Conservation (phyloP, 805 yeast genomes). For the Myxozyma geophila region DNA sequence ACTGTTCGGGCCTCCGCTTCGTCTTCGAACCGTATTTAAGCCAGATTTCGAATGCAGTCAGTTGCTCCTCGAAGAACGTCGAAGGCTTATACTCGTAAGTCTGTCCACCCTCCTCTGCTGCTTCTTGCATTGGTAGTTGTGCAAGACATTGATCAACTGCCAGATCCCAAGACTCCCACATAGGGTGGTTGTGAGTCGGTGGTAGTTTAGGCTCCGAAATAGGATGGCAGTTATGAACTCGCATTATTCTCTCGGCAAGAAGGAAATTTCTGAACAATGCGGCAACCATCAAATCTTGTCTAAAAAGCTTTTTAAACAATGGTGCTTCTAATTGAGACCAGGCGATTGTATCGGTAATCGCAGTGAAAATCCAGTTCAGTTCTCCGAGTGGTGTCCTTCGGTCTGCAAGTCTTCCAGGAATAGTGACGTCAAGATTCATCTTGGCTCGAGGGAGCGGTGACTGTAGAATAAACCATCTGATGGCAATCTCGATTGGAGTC, state of each 20-base stretch:
- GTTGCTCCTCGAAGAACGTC: slow-evolving; percentile 91
- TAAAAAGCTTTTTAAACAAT: slow-evolving; percentile 81
- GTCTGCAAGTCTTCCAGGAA: slow-evolving; percentile 91
- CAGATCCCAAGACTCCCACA: slow-evolving; percentile 99
- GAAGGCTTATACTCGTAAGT: slow-evolving; percentile 77
- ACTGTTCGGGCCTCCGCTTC: slow-evolving; percentile 88
- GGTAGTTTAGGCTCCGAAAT: slow-evolving; percentile 93
- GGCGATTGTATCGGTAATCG: slow-evolving; percentile 96
- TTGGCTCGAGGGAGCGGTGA: slow-evolving; percentile 46
- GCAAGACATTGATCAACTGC: slow-evolving; percentile 93
- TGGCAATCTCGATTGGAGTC: slow-evolving; percentile 92
- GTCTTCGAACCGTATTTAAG: slow-evolving; percentile 84
- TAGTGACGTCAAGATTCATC: slow-evolving; percentile 54
- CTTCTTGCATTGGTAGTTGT: slow-evolving; percentile 46
- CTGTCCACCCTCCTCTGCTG: slow-evolving; percentile 45
- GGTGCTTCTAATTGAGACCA: slow-evolving; percentile 92
- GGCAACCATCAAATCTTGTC: slow-evolving; percentile 96
- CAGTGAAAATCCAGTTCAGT: slow-evolving; percentile 95
- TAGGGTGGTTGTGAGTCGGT: slow-evolving; percentile 76
- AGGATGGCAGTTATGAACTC: slow-evolving; percentile 90
- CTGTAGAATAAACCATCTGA: slow-evolving; percentile 88
- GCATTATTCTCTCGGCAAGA: slow-evolving; percentile 91
- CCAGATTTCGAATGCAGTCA: slow-evolving; percentile 97
- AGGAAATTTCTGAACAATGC: slow-evolving; percentile 92
- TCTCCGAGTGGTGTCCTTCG: slow-evolving; percentile 95